Percentiles rank a stretch among this genome's conserved stretches.
Conservation (phyloP, 495 filamentous ascomycete genomes). For the Penicillium longicatenatum region DNA sequence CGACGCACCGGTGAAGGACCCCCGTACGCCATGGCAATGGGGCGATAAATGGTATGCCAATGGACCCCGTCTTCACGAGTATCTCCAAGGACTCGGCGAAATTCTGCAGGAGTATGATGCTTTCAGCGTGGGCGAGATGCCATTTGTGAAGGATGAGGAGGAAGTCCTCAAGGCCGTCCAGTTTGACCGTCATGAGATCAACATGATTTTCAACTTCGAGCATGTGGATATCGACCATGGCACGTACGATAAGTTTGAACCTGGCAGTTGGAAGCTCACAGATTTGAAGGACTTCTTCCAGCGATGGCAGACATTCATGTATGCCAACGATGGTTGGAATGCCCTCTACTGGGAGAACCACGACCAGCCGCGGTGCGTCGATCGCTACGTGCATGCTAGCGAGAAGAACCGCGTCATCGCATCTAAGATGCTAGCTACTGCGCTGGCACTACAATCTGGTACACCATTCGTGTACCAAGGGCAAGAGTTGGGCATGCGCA, state of each 20-base stretch:
- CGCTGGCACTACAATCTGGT: constrained; percentile 60
- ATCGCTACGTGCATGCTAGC: constrained; percentile 55
- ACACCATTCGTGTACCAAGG: constrained; percentile 77
- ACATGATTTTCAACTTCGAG: constrained; percentile 80
- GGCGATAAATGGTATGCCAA: constrained; percentile 61
- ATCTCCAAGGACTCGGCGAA: constrained; percentile 59
- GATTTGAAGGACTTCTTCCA: constrained; percentile 60
- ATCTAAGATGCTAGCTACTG: constrained; percentile 65
- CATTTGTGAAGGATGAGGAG: constrained; percentile 57
- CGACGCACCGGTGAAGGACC: constrained; percentile 61
- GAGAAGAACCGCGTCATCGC: constrained; percentile 47
- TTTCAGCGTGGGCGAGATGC: constrained; percentile 73
- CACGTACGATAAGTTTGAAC: constrained; percentile 50
- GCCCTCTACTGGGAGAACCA: constrained; percentile 75
- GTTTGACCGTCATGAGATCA: constrained; percentile 60
- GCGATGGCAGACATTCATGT: constrained; percentile 69
- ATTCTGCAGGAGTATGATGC: constrained; percentile 70
- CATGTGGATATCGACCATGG: constrained; percentile 61
- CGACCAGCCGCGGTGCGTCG: constrained; percentile 66
- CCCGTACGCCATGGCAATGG: constrained; percentile 51
- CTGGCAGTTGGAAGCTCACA: constrained; percentile 54
- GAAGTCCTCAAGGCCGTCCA: constrained; percentile 63
- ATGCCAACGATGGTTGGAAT: constrained; percentile 71
- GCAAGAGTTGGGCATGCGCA: constrained; percentile 76
- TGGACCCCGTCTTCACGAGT: constrained; percentile 68